Conservation (phyloP, 345 rosid genomes). For the Populus pruinosa region DNA sequence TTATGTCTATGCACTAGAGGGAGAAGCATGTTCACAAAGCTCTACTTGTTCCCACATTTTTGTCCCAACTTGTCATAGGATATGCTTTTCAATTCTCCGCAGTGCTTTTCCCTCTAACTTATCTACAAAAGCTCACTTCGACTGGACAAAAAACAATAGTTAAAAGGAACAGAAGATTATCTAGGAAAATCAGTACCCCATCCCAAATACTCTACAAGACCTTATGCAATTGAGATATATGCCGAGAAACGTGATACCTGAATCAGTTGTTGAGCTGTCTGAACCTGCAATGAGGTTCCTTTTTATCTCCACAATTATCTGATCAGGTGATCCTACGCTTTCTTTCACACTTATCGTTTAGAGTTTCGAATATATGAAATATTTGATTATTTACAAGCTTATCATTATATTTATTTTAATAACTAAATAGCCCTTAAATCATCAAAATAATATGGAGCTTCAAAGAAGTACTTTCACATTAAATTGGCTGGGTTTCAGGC, state of each 20-base stretch:
- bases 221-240: not conserved
- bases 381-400: constrained; percentile 9
- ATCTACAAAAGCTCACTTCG: not conserved
- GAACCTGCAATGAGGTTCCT: constrained; percentile 72
- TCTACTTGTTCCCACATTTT: too few relatives aligned
- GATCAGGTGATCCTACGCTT: constrained; percentile 58
- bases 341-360: constrained; percentile 69
- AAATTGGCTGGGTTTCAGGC: too few relatives aligned
- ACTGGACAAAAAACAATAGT: not conserved
- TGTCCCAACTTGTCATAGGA: too few relatives aligned
- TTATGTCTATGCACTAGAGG: too few relatives aligned
- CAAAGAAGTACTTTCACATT: too few relatives aligned
- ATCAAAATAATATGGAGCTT: too few relatives aligned
- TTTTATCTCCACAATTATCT: constrained; percentile 80
- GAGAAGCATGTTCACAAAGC: too few relatives aligned
- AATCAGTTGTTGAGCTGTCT: constrained; percentile 67
- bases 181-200: not conserved
- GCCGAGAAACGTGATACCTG: constrained; percentile 42
- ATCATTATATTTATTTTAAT: too few relatives aligned
- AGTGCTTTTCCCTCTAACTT: too few relatives aligned
- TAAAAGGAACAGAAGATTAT: not conserved
- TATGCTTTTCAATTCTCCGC: too few relatives aligned
- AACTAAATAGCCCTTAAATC: too few relatives aligned
- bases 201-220: not conserved
- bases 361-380: constrained; percentile 68